phyloP scores from a whole-genome alignment of 2,329 filamentous ascomycete genomes.

The Zymoseptoria passerinii region DNA sequence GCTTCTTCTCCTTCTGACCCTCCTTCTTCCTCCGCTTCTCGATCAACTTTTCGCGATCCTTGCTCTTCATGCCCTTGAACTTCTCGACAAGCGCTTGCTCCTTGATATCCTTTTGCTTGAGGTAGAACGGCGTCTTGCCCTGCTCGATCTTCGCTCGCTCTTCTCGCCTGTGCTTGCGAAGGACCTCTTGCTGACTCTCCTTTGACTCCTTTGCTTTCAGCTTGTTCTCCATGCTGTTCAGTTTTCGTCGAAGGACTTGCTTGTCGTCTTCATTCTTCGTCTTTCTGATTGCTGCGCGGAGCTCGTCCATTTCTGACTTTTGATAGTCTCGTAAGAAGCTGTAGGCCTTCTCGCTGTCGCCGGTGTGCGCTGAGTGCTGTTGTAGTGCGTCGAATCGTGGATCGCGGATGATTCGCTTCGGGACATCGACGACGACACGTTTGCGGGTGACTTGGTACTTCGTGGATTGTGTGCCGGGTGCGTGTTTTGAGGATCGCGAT shows the following conservation, averaged over 20 bases:
- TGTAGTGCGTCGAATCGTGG: conserved; percentile 73
- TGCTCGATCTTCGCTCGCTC: conserved; percentile 80
- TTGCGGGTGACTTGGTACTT: conserved; percentile 76
- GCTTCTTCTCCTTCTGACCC: conserved; percentile 70
- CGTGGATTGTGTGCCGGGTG: conserved; percentile 72
- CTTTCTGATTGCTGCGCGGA: conserved; percentile 60
- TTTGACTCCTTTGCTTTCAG: conserved; percentile 62
- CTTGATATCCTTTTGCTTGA: conserved; percentile 87
- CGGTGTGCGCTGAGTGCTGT: conserved; percentile 34
- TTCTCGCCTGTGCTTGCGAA: conserved; percentile 66
- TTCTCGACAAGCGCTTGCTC: conserved; percentile 70
- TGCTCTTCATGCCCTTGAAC: conserved; percentile 75
- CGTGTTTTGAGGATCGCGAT: conserved; percentile 69
- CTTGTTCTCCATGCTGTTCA: conserved; percentile 71
- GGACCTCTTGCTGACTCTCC: conserved; percentile 60
- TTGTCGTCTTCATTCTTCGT: conserved; percentile 57
- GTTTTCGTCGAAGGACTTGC: conserved; percentile 61
- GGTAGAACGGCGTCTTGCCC: conserved; percentile 86
- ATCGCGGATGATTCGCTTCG: conserved; percentile 60
- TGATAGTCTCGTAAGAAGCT: conserved; percentile 82
- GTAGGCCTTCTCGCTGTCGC: conserved; percentile 62
- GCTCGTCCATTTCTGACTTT: conserved; percentile 67
- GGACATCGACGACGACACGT: conserved; percentile 58
- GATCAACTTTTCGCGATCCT: conserved; percentile 74
- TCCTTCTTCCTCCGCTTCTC: conserved; percentile 87